Evolutionary conservation across 176 grass and related monocot genomes (phyloP).

Genomic region (Panicum miliaceum): DNA sequence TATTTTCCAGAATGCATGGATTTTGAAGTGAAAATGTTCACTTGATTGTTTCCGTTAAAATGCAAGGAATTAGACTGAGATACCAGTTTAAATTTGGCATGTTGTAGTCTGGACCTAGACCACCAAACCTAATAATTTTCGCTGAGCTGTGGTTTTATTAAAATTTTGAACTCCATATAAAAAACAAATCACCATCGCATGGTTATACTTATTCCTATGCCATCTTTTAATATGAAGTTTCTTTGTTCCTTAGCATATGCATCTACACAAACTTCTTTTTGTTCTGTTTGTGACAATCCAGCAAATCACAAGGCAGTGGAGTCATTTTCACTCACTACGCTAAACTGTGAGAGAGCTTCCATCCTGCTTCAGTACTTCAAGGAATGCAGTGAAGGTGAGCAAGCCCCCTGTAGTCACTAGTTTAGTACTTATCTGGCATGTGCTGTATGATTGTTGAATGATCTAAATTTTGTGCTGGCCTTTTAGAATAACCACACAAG

Average conservation of each 20-base stretch:
- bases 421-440: background rate
- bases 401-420: background rate
- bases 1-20: background rate
- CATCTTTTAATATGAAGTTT: background rate
- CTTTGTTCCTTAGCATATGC: background rate
- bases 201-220: background rate
- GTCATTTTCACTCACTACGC: slow-evolving; percentile 88
- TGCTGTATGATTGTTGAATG: background rate
- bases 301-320: slow-evolving; percentile 94
- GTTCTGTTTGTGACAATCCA: slow-evolving; percentile 52
- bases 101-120: background rate
- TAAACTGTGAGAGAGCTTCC: slow-evolving; percentile 85
- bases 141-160: background rate
- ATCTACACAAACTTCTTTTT: slow-evolving; percentile 24
- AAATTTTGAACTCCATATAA: background rate
- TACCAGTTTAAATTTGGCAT: slow-evolving; percentile 18
- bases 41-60: background rate
- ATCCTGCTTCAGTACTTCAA: slow-evolving; percentile 77
- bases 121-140: background rate
- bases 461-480: background rate
- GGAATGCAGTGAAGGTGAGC: slow-evolving; percentile 67
- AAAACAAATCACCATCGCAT: background rate
- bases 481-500: slow-evolving; percentile 8
- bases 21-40: background rate
- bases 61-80: slow-evolving; percentile 12